Base-by-base conservation (phyloP, 2,329 filamentous ascomycete genomes). In the Pyrenophora tritici-repentis region DNA sequence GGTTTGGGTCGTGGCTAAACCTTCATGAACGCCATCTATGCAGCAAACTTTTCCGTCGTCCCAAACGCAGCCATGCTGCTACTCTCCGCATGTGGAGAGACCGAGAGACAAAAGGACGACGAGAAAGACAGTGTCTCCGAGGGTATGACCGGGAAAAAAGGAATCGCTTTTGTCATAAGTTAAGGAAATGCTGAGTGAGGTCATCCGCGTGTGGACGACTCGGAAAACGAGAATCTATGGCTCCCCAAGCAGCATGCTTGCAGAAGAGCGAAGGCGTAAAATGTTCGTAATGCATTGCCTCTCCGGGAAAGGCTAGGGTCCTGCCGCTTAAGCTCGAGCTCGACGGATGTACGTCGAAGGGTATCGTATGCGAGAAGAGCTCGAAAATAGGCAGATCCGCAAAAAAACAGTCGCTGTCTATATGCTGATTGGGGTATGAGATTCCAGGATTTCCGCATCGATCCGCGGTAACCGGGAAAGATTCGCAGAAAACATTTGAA, bases 361-460 rank as follows among this genome's bases (percentile, higher is more conserved):
- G 65, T 70, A 68, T 71, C 69, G 63, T 71, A 62, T 72, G 68
- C 65, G 72, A 55, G 68, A 62, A 63, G 67, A 68, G 67, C 70
- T 72, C 70, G 68, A 71, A 69, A 68, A 9, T 63, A 72, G 66
- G 68, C 70, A 70, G 71, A 66, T 66, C 66, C 69, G 70, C 71
- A 73, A 65, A 70, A 66, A 76, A 78, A 78, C 73, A 74, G 71
- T 76, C 75, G 76, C 75, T 76, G 71, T 78, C 76, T 78, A 79
- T 78, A 76, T 78, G 75, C 75, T 76, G 74, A 65, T 76, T 70
- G 71, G 75, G 75, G 75, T 76, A 77, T 76, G 73, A 75, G 71
- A 70, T 74, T 73, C 71, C 72, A 67, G 69, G 22, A 71, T 66
- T 70, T 69, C 67, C 73, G 68, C 65, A 65, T 67, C 67, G 61